Evolutionary conservation across 805 yeast species (phyloP), one percentile per base, ranked within the genome.

Genomic region (Torulaspora franciscae): DNA sequence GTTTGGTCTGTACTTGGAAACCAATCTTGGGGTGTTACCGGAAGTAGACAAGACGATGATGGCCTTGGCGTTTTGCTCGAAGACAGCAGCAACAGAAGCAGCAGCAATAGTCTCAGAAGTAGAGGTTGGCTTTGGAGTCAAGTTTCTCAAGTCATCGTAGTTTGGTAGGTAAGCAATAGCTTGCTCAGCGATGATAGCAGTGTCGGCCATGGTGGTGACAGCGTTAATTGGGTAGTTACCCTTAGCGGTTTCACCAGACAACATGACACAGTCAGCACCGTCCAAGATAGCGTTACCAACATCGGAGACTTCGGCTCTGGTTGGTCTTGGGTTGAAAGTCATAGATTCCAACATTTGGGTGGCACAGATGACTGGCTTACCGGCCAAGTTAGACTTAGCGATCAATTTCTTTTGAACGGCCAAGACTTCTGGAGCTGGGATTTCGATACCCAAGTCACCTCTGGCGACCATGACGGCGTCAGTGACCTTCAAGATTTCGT

Each of bases 401-500:
- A 93, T 91, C 75, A 93, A 79, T 77, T 90, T 96, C 81, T 93
- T 93, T 77, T 93, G 99, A 61, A 90, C 98, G 62, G 93, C 89
- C 71, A 93, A 90, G 54, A 93, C 99, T 76, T 90, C 95, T 55
- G 97, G 91, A 57, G 99, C 98, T 58, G 98, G 98, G 65, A 93
- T 93, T 78, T 93, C 99, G 66, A 93, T 93, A 80, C 99, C 99
- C 64, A 93, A 80, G 72, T 93, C 99, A 79, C 99, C 99, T 76
- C 99, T 85, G 65, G 99, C 99, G 70, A 93, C 98, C 99, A 93
- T 93, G 66, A 93, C 96, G 78, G 98, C 99, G 69, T 93, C 99
- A 53, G 99, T 93, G 71, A 82, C 95, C 63, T 69, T 70, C 68
- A 93, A 81, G 67, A 93, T 93, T 53, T 87, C 97, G 72, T 93